A percentile compares a stretch with the other conserved stretches of the same genome.
Evolutionary conservation across 805 yeast genomes (phyloP).

Genomic region (Candida morakotiae): DNA sequence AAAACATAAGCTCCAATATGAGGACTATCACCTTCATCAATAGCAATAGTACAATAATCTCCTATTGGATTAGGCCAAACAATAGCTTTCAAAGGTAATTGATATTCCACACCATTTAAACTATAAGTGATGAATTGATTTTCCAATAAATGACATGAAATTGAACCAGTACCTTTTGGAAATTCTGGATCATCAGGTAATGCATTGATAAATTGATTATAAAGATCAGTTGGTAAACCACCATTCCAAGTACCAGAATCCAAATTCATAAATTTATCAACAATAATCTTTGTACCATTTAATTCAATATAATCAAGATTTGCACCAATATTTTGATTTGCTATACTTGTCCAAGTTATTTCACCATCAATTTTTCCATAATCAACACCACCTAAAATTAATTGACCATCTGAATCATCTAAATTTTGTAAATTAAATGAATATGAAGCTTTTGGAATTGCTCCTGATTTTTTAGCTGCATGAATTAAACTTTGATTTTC

Average conservation of each 20-base stretch:
- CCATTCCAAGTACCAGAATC: neutral
- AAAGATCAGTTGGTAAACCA: neutral
- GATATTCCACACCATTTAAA: neutral
- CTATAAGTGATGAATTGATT: neutral
- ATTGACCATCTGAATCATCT: neutral
- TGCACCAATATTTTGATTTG: neutral
- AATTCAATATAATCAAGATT: neutral
- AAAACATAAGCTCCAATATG: neutral
- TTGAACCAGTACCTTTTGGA: neutral
- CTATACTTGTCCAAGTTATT: neutral
- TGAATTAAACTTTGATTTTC: neutral
- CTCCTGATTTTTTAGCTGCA: neutral
- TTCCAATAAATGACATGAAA: neutral
- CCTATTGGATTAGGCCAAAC: neutral
- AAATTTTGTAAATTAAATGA: neutral
- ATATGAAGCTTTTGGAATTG: neutral
- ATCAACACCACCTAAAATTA: neutral
- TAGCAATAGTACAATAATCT: neutral
- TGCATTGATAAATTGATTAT: neutral
- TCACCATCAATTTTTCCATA: conserved; percentile 1
- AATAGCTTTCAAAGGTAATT: conserved; percentile 1
- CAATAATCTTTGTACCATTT: conserved; percentile 1
- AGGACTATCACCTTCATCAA: neutral
- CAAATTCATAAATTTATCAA: neutral
- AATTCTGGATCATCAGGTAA: neutral